A percentile compares a stretch with the other conserved stretches of the same genome.
Evolutionary conservation across 2,329 filamentous ascomycete species (phyloP).

Genomic region (Hortaea werneckii): DNA sequence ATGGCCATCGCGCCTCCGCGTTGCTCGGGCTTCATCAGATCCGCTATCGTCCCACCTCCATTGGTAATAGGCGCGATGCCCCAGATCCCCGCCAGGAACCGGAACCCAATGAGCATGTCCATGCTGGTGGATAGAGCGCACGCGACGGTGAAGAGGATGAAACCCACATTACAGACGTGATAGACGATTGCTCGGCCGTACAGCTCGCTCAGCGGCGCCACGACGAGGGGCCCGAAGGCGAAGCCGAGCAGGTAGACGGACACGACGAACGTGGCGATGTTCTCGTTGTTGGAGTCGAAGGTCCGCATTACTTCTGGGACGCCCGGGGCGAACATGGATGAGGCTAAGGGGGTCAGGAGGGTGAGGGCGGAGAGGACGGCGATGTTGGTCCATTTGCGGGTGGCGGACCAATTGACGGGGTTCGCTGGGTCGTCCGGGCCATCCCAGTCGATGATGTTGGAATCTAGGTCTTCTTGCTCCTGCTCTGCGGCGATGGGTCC

Average conservation of each 20-base stretch:
- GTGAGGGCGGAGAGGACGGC: conserved; percentile 40
- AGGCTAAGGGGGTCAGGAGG: conserved; percentile 43
- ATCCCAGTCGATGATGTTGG: conserved; percentile 51
- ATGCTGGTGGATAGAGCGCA: conserved; percentile 19
- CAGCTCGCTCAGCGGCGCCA: conserved; percentile 32
- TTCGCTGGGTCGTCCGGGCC: conserved; percentile 43
- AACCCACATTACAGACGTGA: conserved; percentile 21
- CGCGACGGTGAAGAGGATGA: conserved; percentile 21
- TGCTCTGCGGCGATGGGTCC: conserved; percentile 1
- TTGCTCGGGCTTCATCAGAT: conserved; percentile 32
- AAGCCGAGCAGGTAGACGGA: conserved; percentile 52
- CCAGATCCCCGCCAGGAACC: conserved; percentile 22
- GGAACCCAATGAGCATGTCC: conserved; percentile 19
- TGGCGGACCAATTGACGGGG: conserved; percentile 49
- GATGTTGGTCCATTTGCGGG: conserved; percentile 38
- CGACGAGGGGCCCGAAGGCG: conserved; percentile 34
- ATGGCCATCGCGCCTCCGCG: conserved; percentile 34
- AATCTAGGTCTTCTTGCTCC: conserved; percentile 19
- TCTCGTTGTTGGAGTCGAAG: conserved; percentile 43
- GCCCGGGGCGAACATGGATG: conserved; percentile 57
- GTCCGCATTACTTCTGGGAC: conserved; percentile 53
- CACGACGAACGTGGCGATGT: conserved; percentile 54
- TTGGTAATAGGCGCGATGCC: conserved; percentile 29
- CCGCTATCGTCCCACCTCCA: conserved; percentile 37
- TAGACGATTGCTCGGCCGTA: conserved; percentile 24